Conservation (phyloP, 1,284 basidiomycete genomes). For the Rhodotorula mucilaginosa region DNA sequence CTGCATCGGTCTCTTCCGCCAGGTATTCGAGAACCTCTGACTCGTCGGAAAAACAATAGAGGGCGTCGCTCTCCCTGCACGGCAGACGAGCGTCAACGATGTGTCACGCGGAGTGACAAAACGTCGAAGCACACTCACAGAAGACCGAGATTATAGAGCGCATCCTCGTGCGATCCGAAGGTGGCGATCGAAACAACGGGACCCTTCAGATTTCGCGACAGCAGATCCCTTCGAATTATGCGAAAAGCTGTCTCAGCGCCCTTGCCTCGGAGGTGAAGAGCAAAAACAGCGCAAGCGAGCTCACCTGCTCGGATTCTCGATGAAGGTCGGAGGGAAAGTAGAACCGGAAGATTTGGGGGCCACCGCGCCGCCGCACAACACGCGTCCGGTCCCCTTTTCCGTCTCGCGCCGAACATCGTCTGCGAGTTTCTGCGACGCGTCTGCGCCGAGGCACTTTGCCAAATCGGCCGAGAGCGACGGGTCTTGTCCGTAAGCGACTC, state of each 20-base stretch:
- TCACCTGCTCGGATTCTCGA: constrained; percentile 3
- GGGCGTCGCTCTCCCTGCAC: constrained; percentile 4
- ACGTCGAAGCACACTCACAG: neutral
- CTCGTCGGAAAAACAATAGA: constrained; percentile 7
- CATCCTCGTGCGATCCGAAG: constrained; percentile 9
- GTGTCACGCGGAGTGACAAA: too few relatives aligned
- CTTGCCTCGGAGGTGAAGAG: too few relatives aligned
- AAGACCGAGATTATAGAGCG: neutral
- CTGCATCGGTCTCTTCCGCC: constrained; percentile 2
- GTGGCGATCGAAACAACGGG: constrained; percentile 5
- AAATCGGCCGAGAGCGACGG: constrained; percentile 10
- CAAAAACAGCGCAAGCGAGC: neutral
- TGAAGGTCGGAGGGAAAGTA: constrained; percentile 10
- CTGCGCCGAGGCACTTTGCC: neutral
- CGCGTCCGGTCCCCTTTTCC: neutral
- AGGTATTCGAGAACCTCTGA: constrained; percentile 7
- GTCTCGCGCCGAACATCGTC: neutral
- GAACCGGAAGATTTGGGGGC: neutral
- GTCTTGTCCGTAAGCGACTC: constrained; percentile 3
- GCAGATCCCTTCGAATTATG: neutral
- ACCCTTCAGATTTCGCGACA: neutral
- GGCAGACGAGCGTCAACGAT: too few relatives aligned
- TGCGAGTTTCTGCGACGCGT: neutral
- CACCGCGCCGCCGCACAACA: neutral
- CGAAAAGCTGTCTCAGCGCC: neutral